Evolutionary conservation across 495 filamentous ascomycete genomes (phyloP).

Genomic region (Penicillium pancosmium): DNA sequence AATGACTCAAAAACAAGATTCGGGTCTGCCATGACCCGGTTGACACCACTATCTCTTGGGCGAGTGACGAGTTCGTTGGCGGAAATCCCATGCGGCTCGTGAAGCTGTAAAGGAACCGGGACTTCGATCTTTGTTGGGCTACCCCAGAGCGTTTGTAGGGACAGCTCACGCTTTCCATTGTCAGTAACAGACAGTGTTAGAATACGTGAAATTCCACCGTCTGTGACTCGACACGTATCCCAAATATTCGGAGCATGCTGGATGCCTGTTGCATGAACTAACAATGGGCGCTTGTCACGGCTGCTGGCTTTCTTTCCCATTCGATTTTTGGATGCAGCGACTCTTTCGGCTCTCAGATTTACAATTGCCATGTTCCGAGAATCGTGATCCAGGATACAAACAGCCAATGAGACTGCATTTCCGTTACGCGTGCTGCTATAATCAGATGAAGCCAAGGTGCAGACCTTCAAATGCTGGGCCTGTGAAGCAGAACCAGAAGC

Average conservation of each 20-base stretch:
- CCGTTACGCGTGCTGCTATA: conserved; percentile 29
- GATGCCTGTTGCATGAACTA: conserved; percentile 45
- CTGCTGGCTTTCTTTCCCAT: conserved; percentile 32
- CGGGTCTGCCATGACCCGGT: conserved; percentile 54
- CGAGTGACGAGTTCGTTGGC: conserved; percentile 32
- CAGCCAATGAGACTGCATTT: conserved; percentile 51
- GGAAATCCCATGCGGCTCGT: conserved; percentile 46
- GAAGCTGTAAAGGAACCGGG: conserved; percentile 48
- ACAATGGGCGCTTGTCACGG: conserved; percentile 33
- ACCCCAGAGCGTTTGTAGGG: conserved; percentile 77
- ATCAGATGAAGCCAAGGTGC: conserved; percentile 64
- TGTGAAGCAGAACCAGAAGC: conserved; percentile 50
- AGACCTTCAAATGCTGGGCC: conserved; percentile 58
- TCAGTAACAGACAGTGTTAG: conserved; percentile 68
- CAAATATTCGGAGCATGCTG: conserved; percentile 58
- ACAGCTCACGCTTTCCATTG: conserved; percentile 64
- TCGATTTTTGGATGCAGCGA: conserved; percentile 35
- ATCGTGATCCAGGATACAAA: conserved; percentile 69
- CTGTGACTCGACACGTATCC: conserved; percentile 74
- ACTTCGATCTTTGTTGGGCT: conserved; percentile 58
- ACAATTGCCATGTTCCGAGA: conserved; percentile 69
- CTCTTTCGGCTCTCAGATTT: conserved; percentile 53
- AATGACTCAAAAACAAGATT: conserved; percentile 45
- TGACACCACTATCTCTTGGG: conserved; percentile 54
- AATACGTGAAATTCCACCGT: conserved; percentile 68